Evolutionary conservation across 2,329 filamentous ascomycete genomes (phyloP).

Genomic region (Calonectria henricotiae): DNA sequence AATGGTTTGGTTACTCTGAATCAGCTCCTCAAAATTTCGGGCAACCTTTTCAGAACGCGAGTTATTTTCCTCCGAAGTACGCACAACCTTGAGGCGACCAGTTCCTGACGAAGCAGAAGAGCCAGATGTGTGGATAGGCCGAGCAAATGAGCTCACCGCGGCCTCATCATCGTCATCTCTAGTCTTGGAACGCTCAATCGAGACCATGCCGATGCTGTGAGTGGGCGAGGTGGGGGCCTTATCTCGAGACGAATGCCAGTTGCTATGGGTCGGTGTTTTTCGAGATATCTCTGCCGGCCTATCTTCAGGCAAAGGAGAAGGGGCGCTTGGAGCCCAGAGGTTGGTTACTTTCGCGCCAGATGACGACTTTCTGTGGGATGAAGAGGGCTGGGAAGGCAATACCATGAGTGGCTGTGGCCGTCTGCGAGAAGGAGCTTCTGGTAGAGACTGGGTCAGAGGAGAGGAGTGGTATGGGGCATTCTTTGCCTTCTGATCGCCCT

Average conservation of each 20-base stretch:
- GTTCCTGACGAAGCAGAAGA: conserved; percentile 69
- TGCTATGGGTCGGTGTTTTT: conserved; percentile 52
- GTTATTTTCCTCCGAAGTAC: conserved; percentile 73
- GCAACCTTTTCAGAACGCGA: conserved; percentile 72
- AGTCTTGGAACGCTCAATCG: conserved; percentile 59
- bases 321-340: conserved; percentile 53
- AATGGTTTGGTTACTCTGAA: conserved; percentile 86
- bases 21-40: conserved; percentile 83
- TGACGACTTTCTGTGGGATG: conserved; percentile 45
- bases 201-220: conserved; percentile 59
- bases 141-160: conserved; percentile 45
- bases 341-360: conserved; percentile 58
- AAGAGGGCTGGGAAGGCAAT: conserved; percentile 37
- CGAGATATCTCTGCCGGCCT: conserved; percentile 56
- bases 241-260: conserved; percentile 46
- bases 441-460: conserved; percentile 48
- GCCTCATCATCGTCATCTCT: conserved; percentile 59
- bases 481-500: conserved; percentile 44
- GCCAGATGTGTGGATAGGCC: conserved; percentile 65
- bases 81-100: conserved; percentile 68
- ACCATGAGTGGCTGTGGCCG: conserved; percentile 44
- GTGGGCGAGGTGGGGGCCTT: conserved; percentile 49
- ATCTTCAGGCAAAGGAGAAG: conserved; percentile 56
- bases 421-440: conserved; percentile 45
- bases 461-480: conserved; percentile 50